These are phyloP conservation scores for Calycina herbarum DNA, from an alignment of 2,329 filamentous ascomycete genomes.

Conservation along the genomic window DNA sequence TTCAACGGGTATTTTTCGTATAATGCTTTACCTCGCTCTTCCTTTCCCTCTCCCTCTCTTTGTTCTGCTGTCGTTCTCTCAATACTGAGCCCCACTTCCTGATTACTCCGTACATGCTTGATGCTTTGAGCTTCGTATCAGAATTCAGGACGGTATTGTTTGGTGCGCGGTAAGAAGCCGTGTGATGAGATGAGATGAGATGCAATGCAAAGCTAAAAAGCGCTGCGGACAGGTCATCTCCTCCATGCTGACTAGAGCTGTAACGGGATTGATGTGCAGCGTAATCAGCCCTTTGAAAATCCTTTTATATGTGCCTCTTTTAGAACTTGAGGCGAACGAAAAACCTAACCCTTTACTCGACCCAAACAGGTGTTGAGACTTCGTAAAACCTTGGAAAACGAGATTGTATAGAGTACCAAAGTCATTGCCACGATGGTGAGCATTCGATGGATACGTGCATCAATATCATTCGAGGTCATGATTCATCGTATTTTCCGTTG, in stretches of 20 bases:
- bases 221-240: not conserved
- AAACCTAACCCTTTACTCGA: not conserved
- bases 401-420: not conserved
- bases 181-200: not conserved
- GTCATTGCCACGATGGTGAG: not conserved
- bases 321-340: not conserved
- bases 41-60: no score
- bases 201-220: not conserved
- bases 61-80: not conserved
- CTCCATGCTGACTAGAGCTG: conserved; percentile 2
- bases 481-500: no score
- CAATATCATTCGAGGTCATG: not conserved
- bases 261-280: not conserved
- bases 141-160: not conserved
- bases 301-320: not conserved
- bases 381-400: not conserved
- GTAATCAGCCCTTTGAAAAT: not conserved
- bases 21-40: not conserved
- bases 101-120: not conserved
- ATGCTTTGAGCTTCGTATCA: not conserved
- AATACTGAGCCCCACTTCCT: not conserved
- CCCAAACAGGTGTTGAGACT: not conserved
- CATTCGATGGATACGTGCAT: not conserved
- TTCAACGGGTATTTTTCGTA: not conserved
- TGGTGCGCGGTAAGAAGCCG: not conserved